A percentile compares a stretch with the other conserved stretches of the same genome.
These are phyloP conservation scores for Trametes meyenii DNA, from an alignment of 768 basidiomycete genomes.

Conservation along the genomic window DNA sequence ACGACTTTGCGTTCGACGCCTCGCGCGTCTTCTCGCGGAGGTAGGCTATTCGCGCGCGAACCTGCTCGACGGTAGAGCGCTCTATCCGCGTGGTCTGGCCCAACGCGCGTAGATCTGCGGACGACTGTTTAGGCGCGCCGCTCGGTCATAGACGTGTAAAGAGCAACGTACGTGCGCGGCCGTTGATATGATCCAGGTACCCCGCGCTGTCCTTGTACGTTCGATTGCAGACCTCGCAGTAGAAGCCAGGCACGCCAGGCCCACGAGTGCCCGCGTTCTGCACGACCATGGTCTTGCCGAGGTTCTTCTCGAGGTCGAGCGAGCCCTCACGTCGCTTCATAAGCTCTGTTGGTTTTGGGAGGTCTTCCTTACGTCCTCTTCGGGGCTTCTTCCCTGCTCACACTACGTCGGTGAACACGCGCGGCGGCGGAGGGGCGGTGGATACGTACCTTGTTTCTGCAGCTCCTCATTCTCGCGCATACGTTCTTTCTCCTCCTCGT, in stretches of 20 bases:
- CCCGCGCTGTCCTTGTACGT: constrained; percentile 94
- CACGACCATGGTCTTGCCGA: constrained; percentile 94
- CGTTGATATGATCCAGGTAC: constrained; percentile 96
- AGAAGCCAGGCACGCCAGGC: constrained; percentile 91
- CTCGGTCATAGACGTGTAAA: neutral
- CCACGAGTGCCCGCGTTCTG: constrained; percentile 81
- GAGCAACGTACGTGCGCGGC: constrained; percentile 77
- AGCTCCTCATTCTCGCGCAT: constrained; percentile 88
- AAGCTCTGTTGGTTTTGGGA: constrained; percentile 92
- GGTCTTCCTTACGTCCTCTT: constrained; percentile 67
- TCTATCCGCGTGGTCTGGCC: constrained; percentile 95
- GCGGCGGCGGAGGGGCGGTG: constrained; percentile 3
- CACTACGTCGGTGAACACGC: neutral
- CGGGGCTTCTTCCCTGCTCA: constrained; percentile 81
- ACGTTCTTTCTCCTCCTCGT: constrained; percentile 75
- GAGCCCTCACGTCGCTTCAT: constrained; percentile 87
- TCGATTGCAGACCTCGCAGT: constrained; percentile 87
- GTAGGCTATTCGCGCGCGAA: constrained; percentile 85
- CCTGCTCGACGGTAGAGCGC: constrained; percentile 90
- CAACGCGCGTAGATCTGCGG: constrained; percentile 81
- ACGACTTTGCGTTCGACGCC: constrained; percentile 83
- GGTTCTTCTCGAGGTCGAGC: constrained; percentile 92
- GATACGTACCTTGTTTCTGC: constrained; percentile 71
- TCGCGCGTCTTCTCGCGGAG: constrained; percentile 88
- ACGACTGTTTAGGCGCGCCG: neutral